Evolutionary conservation across 495 filamentous ascomycete species (phyloP), one percentile per base, ranked within the genome.

Genomic region (Penicillium bialowiezense): DNA sequence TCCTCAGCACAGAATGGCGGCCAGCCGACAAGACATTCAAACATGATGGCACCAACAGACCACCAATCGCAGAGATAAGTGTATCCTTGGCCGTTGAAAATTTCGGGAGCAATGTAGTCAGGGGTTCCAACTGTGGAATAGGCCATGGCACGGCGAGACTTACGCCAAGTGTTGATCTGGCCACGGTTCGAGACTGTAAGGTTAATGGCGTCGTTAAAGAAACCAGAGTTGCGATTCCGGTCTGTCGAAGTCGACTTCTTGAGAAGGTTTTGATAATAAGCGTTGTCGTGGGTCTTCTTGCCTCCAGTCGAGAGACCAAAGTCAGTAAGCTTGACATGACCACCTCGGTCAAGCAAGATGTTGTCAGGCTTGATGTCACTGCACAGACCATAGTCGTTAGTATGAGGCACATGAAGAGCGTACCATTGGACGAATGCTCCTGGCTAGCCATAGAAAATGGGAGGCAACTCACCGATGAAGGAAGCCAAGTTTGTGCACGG

Each of bases 331-430:
- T 99, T 99, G 68, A 99, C 91, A 67, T 99, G 93, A 13, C 93
- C 93, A 47, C 89, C 88, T 36, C 89, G 83, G 64, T 98, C 93
- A 34, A 98, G 85, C 17, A 98, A 84, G 63, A 98, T 97, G 64
- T 98, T 98, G 72, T 98, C 93, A 9, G 93, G 93, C 66, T 98
- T 98, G 75, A 98, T 98, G 64, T 98, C 93, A 74, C 93, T 97
- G 8, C 5, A 1, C 19, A 56, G 12, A 29, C 10, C 33, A 20
- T 5, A 36, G n/a, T 21, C 28, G 37, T 67, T 39, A 67, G 56
- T 24, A 38, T 36, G 10, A 17, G 15, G 5, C 13, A 13, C 3
- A 3, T 10, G 5, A 4, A 8, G 12, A 32, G 29, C 29, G n/a
- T n/a, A n/a, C n/a, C n/a, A n/a, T n/a, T n/a, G n/a, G 24, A 9